Base-by-base conservation (phyloP, 2,329 filamentous ascomycete genomes). In the Ophiostoma himal-ulmi region DNA sequence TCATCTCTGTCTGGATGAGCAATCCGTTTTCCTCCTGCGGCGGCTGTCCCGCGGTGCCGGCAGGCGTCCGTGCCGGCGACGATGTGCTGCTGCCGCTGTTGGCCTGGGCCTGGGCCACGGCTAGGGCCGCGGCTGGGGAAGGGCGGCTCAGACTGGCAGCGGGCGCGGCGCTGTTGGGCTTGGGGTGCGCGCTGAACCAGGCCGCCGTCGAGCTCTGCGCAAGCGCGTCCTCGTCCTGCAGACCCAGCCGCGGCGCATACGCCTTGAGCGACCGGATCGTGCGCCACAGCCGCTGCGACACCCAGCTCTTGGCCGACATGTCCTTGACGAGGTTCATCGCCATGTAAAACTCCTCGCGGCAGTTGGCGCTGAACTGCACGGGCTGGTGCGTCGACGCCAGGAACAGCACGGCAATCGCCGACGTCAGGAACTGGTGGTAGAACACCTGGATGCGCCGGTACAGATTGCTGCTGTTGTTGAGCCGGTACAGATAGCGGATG, bases 391-490 rank as follows among this genome's bases (percentile, higher is more conserved):
- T 90, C 0, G 90, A 90, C 1, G 91, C 91, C 0, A 94, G 83
- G 76, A 94, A 93, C 14, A 94, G 82, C 3, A 92, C 90, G 0
- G 90, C 89, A 26, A 94, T 86, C 1, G 90, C 89, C 0, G 89
- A 91, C 1, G 90, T 88, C 26, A 94, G 82, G 75, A 94, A 94
- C 75, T 93, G 91, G 78, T 94, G 91, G 80, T 93, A 93, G 77
- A 92, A 91, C 7, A 90, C 87, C 78, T 93, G 91, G 68, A 91
- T 86, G 44, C 84, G 86, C 48, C 87, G 84, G 78, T 94, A 93
- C 2, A 93, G 83, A 71, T 91, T 88, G 0, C 88, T 88, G 0
- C 88, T 91, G 76, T 85, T 88, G 79, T 93, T 92, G 70, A 93
- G 83, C 70, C 90, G 86, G 5, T 86, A 86, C 11, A 94, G 82